A percentile compares a stretch with the other conserved stretches of the same genome.
These are phyloP conservation scores for Cordyceps pruinosa DNA, from an alignment of 2,329 filamentous ascomycete genomes.

Conservation along the genomic window DNA sequence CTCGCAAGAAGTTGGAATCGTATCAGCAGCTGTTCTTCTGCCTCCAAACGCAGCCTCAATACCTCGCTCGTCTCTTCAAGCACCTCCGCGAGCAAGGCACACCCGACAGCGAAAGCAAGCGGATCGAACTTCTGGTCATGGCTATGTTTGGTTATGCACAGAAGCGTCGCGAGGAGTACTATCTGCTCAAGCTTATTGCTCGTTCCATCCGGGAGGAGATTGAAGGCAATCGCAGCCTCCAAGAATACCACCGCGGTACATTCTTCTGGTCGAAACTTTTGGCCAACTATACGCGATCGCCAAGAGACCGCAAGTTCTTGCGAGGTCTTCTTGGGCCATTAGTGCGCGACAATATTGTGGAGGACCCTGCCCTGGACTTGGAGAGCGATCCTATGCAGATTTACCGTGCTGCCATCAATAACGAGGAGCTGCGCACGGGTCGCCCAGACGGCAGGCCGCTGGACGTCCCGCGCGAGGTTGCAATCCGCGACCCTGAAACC, in stretches of 20 bases:
- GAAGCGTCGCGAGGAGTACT: slow-evolving; percentile 94
- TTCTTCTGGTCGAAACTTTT: slow-evolving; percentile 91
- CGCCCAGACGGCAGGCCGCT: slow-evolving; percentile 71
- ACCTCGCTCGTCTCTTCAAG: slow-evolving; percentile 82
- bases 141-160: slow-evolving; percentile 95
- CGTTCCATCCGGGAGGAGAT: slow-evolving; percentile 82
- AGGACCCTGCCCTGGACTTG: slow-evolving; percentile 82
- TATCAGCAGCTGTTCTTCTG: slow-evolving; percentile 98
- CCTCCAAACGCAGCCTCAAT: slow-evolving; percentile 92
- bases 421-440: slow-evolving; percentile 91
- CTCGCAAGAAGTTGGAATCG: slow-evolving; percentile 86
- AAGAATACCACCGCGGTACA: slow-evolving; percentile 83
- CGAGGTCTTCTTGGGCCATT: slow-evolving; percentile 78
- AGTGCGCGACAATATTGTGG: slow-evolving; percentile 86
- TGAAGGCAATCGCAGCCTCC: slow-evolving; percentile 61
- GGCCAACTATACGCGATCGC: slow-evolving; percentile 80
- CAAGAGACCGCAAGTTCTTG: slow-evolving; percentile 86
- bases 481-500: slow-evolving; percentile 93
- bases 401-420: slow-evolving; percentile 90
- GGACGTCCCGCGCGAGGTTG: slow-evolving; percentile 83
- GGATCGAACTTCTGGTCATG: slow-evolving; percentile 91
- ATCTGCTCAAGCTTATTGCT: slow-evolving; percentile 80
- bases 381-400: slow-evolving; percentile 98
- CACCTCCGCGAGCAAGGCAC: slow-evolving; percentile 76
- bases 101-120: slow-evolving; percentile 85